Base-by-base conservation (phyloP, 2,329 filamentous ascomycete species). In the Emmonsia crescens region DNA sequence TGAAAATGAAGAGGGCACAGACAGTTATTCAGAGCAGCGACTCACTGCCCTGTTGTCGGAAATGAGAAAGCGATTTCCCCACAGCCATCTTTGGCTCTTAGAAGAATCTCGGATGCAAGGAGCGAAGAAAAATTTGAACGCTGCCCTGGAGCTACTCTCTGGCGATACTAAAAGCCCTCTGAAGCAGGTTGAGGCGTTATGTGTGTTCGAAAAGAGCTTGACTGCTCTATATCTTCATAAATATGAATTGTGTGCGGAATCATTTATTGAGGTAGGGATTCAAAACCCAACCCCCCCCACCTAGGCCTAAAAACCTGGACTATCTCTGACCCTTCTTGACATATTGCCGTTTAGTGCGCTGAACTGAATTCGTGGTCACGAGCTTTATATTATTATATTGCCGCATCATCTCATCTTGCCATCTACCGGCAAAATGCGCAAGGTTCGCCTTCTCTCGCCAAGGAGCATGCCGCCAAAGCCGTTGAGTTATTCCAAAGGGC, bases 341-440 rank as follows among this genome's bases (percentile, higher is more conserved):
- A 33, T 19, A 10, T 48, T 52, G 24, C 46, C 42, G 21, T 49
- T 67, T 72, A 83, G 66, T 92, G 89, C 66, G 79, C 89, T 12
- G 86, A 89, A 60, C 81, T 94, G 61, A 96, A 96, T 75, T 89
- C 89, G 68, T 97, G 94, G 94, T 92, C 88, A 61, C 91, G 91
- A 59, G 85, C 87, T 0, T 74, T 97, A 60, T 97, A 99, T 76
- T 91, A 91, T 72, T 97, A 92, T 75, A 88, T 96, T 66, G 88
- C 89, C 1, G 94, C 87, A 8, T 82, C 83, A 14, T 87, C 88
- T 0, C 86, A 95, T 66, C 76, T 97, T 0, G 90, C 94, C 69
- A 79, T 91, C 5, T 97, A 96, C 74, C 85, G 94, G 10, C 56
- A 75, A 73, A 63, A 64, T 19, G 60, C 68, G 21, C 44, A 60